phyloP scores from a whole-genome alignment of 768 basidiomycete species.

The Lentinula edodes region DNA sequence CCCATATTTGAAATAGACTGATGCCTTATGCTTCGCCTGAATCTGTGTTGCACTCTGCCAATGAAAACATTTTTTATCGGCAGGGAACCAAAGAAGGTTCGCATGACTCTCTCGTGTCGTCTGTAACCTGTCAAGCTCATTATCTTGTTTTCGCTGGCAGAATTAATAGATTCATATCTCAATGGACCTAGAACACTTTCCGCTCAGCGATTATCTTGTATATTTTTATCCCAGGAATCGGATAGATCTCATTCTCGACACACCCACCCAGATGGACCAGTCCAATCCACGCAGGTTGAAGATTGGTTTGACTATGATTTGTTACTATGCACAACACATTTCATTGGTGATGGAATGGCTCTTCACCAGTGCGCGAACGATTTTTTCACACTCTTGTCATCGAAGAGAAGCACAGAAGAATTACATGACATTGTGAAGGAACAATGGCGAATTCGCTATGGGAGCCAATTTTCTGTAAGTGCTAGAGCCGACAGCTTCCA shows the following conservation, averaged over 20 bases:
- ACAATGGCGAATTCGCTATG: conserved; percentile 25
- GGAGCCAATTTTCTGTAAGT: conserved; percentile 16
- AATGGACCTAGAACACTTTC: conserved; percentile 77
- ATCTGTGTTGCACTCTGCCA: conserved; percentile 44
- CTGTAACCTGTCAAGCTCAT: background rate
- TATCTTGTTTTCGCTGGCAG: conserved; percentile 22
- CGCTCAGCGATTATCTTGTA: conserved; percentile 57
- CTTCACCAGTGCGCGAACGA: conserved; percentile 79
- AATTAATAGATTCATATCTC: conserved; percentile 62
- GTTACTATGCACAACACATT: conserved; percentile 74
- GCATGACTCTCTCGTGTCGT: background rate
- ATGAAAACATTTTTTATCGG: conserved; percentile 43
- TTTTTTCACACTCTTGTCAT: conserved; percentile 57
- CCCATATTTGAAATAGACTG: conserved; percentile 32
- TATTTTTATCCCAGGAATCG: conserved; percentile 42
- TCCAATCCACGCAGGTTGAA: background rate
- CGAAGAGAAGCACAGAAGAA: conserved; percentile 7
- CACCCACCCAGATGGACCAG: background rate
- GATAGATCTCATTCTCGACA: too few relatives aligned
- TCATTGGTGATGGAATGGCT: conserved; percentile 84
- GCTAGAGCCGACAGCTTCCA: background rate
- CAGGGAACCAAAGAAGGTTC: conserved; percentile 50
- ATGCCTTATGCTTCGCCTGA: conserved; percentile 33
- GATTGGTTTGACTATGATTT: conserved; percentile 44
- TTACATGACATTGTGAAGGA: conserved; percentile 25